Conservation (phyloP, 768 basidiomycete genomes). For the Suillus variegatus region DNA sequence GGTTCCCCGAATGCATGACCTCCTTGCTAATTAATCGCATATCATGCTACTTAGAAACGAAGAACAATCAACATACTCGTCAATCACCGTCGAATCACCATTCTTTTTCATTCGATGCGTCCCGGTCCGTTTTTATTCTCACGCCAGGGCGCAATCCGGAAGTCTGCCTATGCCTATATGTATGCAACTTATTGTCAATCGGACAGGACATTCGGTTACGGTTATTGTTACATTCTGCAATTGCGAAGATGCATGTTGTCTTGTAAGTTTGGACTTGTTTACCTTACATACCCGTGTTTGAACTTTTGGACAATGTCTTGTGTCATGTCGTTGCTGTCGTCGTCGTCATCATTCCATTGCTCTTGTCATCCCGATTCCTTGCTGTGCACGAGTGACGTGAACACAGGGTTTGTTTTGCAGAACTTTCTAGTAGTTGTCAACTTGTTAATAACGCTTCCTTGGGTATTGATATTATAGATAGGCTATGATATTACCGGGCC, state of each 20-base stretch:
- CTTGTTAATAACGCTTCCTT: not conserved
- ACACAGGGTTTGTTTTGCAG: not conserved
- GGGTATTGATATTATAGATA: not conserved
- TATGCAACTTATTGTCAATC: not conserved
- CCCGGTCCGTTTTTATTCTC: not conserved
- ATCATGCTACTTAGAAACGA: not conserved
- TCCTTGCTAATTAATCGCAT: not conserved
- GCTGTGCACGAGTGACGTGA: not conserved
- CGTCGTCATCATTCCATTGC: not conserved
- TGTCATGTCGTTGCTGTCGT: not conserved
- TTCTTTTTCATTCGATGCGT: not conserved
- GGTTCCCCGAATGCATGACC: not conserved
- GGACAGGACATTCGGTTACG: not conserved
- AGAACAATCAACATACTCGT: not conserved
- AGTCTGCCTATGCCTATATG: too few species aligned
- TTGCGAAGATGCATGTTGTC: not conserved
- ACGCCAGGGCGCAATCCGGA: not conserved
- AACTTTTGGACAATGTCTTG: not conserved
- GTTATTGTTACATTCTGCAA: too few species aligned
- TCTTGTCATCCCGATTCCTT: too few species aligned
- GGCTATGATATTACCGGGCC: not conserved
- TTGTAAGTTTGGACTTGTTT: not conserved
- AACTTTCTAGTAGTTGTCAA: not conserved
- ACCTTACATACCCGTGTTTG: not conserved
- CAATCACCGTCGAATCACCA: not conserved